Evolutionary conservation across 2,329 filamentous ascomycete genomes (phyloP).

Genomic region (Neonectria hederae): DNA sequence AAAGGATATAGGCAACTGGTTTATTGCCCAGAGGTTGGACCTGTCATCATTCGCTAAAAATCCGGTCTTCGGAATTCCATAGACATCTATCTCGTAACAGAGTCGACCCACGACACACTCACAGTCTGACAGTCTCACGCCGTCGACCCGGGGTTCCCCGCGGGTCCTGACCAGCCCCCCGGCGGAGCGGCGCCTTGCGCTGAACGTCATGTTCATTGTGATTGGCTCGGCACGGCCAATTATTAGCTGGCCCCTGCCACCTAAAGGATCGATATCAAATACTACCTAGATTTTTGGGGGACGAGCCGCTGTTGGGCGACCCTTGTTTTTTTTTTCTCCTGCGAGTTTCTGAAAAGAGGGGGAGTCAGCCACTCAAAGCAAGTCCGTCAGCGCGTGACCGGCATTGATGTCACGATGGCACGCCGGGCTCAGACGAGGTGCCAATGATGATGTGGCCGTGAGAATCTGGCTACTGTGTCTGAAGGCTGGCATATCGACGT

Average conservation of each 20-base stretch:
- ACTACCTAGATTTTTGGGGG: conserved; percentile 39
- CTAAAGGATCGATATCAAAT: conserved; percentile 49
- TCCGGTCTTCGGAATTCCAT: conserved; percentile 7
- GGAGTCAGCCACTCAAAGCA: conserved; percentile 37
- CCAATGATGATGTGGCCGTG: conserved; percentile 31
- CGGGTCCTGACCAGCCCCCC: conserved; percentile 37
- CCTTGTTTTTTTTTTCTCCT: conserved; percentile 15
- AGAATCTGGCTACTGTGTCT: conserved; percentile 9
- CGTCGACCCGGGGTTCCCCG: conserved; percentile 38
- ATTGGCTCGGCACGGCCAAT: conserved; percentile 46
- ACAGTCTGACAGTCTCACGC: conserved; percentile 25
- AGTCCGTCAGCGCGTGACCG: conserved; percentile 40
- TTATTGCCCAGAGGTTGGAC: neutral
- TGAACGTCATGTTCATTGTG: conserved; percentile 47
- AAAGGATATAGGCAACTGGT: neutral
- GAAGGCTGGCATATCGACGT: conserved; percentile 3
- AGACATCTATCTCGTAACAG: conserved; percentile 8
- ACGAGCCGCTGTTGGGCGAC: conserved; percentile 27
- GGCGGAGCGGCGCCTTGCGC: conserved; percentile 36
- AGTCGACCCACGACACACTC: conserved; percentile 15
- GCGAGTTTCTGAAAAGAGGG: conserved; percentile 18
- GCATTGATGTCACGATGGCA: conserved; percentile 37
- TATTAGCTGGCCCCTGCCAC: conserved; percentile 45
- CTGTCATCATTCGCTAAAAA: conserved; percentile 2
- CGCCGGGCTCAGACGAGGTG: conserved; percentile 30